Conservation (phyloP, 1,284 basidiomycete species). For the Naganishia liquefaciens region DNA sequence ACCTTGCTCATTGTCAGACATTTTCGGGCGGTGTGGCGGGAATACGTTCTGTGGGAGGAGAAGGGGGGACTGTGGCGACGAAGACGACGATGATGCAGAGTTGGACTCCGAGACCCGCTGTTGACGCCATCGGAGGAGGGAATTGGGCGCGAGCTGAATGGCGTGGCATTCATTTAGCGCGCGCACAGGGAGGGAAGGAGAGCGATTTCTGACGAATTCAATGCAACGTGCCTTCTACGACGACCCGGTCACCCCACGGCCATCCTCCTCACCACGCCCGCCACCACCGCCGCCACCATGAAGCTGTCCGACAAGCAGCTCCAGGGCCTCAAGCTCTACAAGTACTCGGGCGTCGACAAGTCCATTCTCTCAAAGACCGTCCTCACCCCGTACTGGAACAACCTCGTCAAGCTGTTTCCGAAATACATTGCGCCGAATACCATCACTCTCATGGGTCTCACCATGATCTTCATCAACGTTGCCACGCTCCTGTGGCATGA, state of each 20-base stretch:
- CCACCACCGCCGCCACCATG: background rate
- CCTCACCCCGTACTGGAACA: conserved; percentile 89
- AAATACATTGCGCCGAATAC: conserved; percentile 84
- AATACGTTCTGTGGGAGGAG: background rate
- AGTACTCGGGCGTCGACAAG: conserved; percentile 61
- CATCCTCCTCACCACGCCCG: background rate
- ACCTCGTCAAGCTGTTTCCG: conserved; percentile 91
- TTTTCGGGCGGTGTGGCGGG: conserved; percentile 2
- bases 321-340: conserved; percentile 59
- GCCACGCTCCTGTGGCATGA: conserved; percentile 79
- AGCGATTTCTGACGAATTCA: background rate
- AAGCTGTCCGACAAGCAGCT: conserved; percentile 55
- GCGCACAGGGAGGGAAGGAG: background rate
- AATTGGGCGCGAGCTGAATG: background rate
- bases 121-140: background rate
- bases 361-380: conserved; percentile 76
- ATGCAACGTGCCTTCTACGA: too few species aligned
- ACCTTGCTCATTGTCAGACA: conserved; percentile 33
- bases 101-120: too few species aligned
- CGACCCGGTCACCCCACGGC: too few species aligned
- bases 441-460: conserved; percentile 81
- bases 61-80: background rate
- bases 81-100: background rate
- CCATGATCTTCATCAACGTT: conserved; percentile 81
- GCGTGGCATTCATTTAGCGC: background rate